A percentile compares a stretch with the other conserved stretches of the same genome.
Conservation (phyloP, 495 filamentous ascomycete species). For the Aspergillus kassunensis region DNA sequence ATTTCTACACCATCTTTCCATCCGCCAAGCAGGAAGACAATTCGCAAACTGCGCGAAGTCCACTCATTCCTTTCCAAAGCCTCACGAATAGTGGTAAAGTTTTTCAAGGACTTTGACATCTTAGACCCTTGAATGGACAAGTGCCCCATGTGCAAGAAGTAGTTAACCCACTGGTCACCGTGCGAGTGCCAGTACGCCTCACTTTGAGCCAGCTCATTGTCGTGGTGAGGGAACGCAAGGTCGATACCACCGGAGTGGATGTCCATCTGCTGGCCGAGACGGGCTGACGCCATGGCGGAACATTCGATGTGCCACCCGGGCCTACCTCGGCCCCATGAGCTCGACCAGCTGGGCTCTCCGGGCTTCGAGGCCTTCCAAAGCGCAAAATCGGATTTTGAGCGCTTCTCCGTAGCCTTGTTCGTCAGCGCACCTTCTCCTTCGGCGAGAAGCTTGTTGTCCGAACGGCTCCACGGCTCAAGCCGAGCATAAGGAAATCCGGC, state of each 20-base stretch:
- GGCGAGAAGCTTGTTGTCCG: constrained; percentile 74
- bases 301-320: constrained; percentile 99
- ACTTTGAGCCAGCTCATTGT: constrained; percentile 92
- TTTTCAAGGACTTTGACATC: constrained; percentile 95
- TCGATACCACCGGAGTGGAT: constrained; percentile 94
- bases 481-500: constrained; percentile 81
- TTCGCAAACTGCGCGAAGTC: constrained; percentile 74
- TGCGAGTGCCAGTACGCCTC: constrained; percentile 73
- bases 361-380: constrained; percentile 92
- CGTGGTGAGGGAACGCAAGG: constrained; percentile 91
- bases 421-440: constrained; percentile 88
- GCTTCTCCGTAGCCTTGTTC: constrained; percentile 64
- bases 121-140: constrained; percentile 85
- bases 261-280: constrained; percentile 78
- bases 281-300: constrained; percentile 89
- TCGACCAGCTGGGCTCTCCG: constrained; percentile 88
- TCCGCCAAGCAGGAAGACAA: constrained; percentile 80
- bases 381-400: constrained; percentile 77
- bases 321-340: constrained; percentile 79
- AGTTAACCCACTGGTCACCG: constrained; percentile 80
- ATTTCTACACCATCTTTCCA: constrained; percentile 95
- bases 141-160: constrained; percentile 97
- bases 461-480: constrained; percentile 80
- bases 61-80: constrained; percentile 71
- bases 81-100: constrained; percentile 92